Base-by-base conservation (phyloP, 768 basidiomycete species). In the Tulasnella sp. region DNA sequence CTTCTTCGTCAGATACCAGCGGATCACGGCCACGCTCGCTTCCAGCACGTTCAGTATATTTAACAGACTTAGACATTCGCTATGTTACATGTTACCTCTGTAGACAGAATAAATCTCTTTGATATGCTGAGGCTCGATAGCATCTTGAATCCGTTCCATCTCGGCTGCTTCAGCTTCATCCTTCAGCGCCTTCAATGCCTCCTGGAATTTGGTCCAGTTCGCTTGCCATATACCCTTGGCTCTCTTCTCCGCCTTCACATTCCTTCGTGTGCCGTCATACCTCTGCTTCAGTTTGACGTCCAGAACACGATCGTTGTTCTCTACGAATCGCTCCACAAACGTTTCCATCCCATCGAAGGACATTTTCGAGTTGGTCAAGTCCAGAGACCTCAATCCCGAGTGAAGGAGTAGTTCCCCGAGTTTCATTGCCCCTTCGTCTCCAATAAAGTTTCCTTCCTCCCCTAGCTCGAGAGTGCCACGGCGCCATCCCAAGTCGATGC, bases 91-190 rank as follows among this genome's bases (percentile, higher is more conserved):
- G 41, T 81, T 80, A 50, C 81, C 81, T 54, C 81, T 80, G 72
- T 81, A 81, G 48, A 81, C 64, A 58, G 80, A 81, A 60, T 81
- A 81, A 12, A 81, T 81, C 79, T 81, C 81, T 58, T 69, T 44
- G 42, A 81, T 58, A 69, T 81, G 81, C 69, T 80, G 58, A n/a
- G 81, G 81, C n/a, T 81, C 81, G 18, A 81, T 16, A 3, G 81
- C 81, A 31, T 81, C 81, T 46, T 80, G 34, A 20, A 81, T 72
- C 41, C 79, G 72, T 28, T 79, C 80, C 46, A 50, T 22, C 48
- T 81, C 80, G 1, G 41, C 58, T 22, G 8, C 7, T 60, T 73
- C 64, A 7, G 54, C 77, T 37, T 16, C 5, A 24, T 44, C 20
- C 24, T 34, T 22, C 44, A n/a, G 75, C 40, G 22, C 72, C 40